These are phyloP conservation scores for Sicyos baderoa DNA, from an alignment of 306 rosid species.

Conservation along the genomic window DNA sequence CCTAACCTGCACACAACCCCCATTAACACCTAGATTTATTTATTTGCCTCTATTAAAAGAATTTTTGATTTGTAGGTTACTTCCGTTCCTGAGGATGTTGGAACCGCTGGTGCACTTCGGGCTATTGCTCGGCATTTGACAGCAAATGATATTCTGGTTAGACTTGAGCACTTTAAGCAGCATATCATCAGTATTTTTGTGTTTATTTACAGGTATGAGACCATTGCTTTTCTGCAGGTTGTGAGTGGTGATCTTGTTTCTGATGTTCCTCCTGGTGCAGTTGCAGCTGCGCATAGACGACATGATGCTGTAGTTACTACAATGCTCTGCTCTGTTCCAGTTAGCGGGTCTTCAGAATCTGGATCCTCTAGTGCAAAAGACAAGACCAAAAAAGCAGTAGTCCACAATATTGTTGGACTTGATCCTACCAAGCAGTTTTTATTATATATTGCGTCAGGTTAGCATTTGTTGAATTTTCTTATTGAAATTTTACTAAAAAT, in stretches of 20 bases:
- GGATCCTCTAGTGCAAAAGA: slow-evolving; percentile 87
- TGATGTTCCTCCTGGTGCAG: slow-evolving; percentile 87
- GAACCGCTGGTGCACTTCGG: slow-evolving; percentile 90
- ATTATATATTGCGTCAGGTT: slow-evolving; percentile 81
- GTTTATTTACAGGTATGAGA: slow-evolving; percentile 18
- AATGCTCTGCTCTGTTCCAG: slow-evolving; percentile 86
- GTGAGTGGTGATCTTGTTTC: slow-evolving; percentile 96
- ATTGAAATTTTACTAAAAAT: not conserved
- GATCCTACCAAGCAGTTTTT: slow-evolving; percentile 80
- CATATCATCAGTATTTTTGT: slow-evolving; percentile 15
- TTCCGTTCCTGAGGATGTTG: slow-evolving; percentile 89
- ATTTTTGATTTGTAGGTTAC: slow-evolving; percentile 49
- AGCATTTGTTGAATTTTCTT: slow-evolving; percentile 21
- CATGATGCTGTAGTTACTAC: slow-evolving; percentile 90
- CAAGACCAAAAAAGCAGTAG: slow-evolving; percentile 73
- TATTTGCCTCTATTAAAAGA: not conserved
- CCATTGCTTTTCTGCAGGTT: slow-evolving; percentile 54
- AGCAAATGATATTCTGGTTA: slow-evolving; percentile 80
- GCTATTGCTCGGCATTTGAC: slow-evolving; percentile 75
- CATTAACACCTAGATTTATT: not conserved
- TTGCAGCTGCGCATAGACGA: slow-evolving; percentile 93
- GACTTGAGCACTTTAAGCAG: slow-evolving; percentile 5
- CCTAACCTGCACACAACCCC: not conserved
- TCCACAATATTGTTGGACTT: slow-evolving; percentile 77
- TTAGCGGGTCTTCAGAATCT: slow-evolving; percentile 71